Conservation (phyloP, 2,329 filamentous ascomycete species). For the Talaromyces sp. region DNA sequence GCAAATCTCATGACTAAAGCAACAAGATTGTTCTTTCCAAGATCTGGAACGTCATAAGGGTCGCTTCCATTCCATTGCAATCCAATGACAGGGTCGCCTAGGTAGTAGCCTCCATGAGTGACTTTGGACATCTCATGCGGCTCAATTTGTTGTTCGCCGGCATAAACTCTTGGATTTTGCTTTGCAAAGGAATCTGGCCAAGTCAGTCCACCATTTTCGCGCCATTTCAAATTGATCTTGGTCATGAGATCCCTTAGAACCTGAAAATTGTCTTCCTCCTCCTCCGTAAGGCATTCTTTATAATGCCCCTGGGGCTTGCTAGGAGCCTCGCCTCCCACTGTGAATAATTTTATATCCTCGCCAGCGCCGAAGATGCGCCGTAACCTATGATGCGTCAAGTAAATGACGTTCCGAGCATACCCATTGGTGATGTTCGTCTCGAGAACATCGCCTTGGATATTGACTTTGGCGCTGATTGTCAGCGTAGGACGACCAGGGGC, state of each 20-base stretch:
- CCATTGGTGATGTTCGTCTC: constrained; percentile 51
- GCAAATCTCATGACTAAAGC: constrained; percentile 52
- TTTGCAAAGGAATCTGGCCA: constrained; percentile 14
- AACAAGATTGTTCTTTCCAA: constrained; percentile 35
- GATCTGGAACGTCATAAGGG: constrained; percentile 31
- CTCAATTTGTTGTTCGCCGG: background rate
- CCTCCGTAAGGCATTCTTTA: constrained; percentile 21
- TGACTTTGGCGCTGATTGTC: constrained; percentile 55
- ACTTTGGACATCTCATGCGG: background rate
- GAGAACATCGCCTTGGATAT: constrained; percentile 46
- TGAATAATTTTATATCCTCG: constrained; percentile 17
- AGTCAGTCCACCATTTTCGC: constrained; percentile 35
- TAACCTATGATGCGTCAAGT: constrained; percentile 43
- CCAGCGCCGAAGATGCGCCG: constrained; percentile 33
- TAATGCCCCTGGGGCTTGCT: constrained; percentile 16
- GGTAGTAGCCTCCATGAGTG: constrained; percentile 23
- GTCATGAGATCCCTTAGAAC: constrained; percentile 34
- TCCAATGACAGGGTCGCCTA: constrained; percentile 39
- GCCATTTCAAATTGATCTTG: constrained; percentile 29
- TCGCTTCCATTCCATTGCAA: constrained; percentile 23
- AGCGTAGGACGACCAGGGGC: constrained; percentile 48
- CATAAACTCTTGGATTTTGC: constrained; percentile 1
- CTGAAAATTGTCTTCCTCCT: constrained; percentile 30
- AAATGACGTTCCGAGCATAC: constrained; percentile 49
- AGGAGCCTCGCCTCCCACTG: constrained; percentile 25